Conservation (phyloP, 148 eudicot species). For the Silene uniflora region DNA sequence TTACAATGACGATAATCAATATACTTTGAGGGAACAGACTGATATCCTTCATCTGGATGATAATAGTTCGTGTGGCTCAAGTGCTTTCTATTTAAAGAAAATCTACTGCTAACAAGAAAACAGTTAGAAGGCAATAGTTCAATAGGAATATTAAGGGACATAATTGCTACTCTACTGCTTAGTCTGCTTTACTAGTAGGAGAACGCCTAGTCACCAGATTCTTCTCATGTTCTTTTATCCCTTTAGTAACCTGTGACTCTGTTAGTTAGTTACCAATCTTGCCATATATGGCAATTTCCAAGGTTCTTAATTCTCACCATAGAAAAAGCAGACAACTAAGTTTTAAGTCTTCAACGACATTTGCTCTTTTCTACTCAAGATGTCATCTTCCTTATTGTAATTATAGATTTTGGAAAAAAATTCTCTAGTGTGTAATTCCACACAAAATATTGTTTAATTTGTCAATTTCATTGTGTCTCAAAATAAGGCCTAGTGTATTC, state of each 20-base stretch:
- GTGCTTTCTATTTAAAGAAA: conserved; percentile 17
- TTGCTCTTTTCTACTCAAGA: background rate
- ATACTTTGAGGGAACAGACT: background rate
- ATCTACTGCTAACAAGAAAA: conserved; percentile 8
- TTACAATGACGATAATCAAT: background rate
- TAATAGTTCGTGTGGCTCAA: conserved; percentile 13
- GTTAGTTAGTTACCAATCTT: background rate
- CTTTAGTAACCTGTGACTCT: background rate
- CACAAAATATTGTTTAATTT: background rate
- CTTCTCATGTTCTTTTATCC: background rate
- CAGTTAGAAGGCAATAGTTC: background rate
- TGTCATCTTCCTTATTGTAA: background rate
- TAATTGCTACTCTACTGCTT: background rate
- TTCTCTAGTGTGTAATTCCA: background rate
- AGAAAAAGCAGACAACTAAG: background rate
- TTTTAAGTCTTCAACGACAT: conserved; percentile 1
- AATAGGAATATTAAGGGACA: background rate
- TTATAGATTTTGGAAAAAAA: background rate
- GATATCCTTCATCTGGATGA: background rate
- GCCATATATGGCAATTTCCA: background rate
- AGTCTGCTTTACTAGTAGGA: background rate
- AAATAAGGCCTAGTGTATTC: background rate
- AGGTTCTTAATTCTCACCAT: background rate
- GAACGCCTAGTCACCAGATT: conserved; percentile 6
- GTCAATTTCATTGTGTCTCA: background rate